These are phyloP conservation scores for Fusarium acutatum DNA, from an alignment of 2,329 filamentous ascomycete species.

Conservation along the genomic window DNA sequence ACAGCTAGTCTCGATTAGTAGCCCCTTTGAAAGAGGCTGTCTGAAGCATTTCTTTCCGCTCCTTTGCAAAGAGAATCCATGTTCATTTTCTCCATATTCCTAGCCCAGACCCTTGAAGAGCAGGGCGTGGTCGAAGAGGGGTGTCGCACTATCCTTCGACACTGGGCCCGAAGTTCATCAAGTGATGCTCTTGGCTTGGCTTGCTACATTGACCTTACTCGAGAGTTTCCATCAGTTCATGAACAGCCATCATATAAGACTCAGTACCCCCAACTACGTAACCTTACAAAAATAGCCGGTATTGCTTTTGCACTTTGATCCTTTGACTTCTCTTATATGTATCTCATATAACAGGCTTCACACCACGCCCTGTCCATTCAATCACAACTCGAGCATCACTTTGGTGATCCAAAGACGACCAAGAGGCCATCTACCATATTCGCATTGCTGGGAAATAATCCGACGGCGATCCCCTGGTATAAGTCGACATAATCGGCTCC, in stretches of 20 bases:
- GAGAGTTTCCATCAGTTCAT: conserved; percentile 30
- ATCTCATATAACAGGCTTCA: background rate
- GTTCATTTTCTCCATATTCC: conserved; percentile 22
- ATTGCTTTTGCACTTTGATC: conserved; percentile 3
- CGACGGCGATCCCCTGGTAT: conserved; percentile 28
- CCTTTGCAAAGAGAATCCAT: conserved; percentile 34
- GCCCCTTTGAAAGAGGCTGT: conserved; percentile 36
- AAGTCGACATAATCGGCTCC: conserved; percentile 22
- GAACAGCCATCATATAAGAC: conserved; percentile 38
- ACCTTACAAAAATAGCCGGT: background rate
- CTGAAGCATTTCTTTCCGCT: conserved; percentile 36
- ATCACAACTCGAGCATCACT: conserved; percentile 3
- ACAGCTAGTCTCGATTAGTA: conserved; percentile 38
- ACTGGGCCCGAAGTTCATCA: conserved; percentile 31
- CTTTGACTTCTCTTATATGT: background rate
- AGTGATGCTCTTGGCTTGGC: conserved; percentile 36
- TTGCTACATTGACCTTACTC: conserved; percentile 35
- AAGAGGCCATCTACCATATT: conserved; percentile 9
- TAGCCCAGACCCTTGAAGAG: conserved; percentile 9
- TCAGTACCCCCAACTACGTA: conserved; percentile 29
- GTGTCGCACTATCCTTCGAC: conserved; percentile 35
- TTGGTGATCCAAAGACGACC: conserved; percentile 2
- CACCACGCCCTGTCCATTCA: background rate
- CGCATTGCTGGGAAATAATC: conserved; percentile 21
- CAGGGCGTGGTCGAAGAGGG: conserved; percentile 25